Evolutionary conservation across 805 yeast genomes (phyloP).

Genomic region (Sungouiozyma intestinalis): DNA sequence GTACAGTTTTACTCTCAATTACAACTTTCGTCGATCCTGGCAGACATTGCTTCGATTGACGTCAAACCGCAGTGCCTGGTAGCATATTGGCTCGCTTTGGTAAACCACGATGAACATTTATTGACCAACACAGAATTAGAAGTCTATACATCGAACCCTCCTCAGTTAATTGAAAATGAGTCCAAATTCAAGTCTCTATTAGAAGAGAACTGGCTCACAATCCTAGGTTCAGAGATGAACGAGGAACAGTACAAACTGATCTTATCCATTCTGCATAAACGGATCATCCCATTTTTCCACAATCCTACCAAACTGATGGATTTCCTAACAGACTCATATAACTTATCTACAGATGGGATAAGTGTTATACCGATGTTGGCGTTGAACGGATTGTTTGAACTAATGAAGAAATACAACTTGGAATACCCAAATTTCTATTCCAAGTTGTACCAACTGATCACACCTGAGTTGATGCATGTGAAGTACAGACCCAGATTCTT

Average conservation of each 20-base stretch:
- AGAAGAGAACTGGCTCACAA: slow-evolving; percentile 56
- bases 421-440: slow-evolving; percentile 87
- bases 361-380: slow-evolving; percentile 66
- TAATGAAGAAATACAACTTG: slow-evolving; percentile 71
- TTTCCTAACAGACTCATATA: slow-evolving; percentile 79
- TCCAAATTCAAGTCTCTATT: slow-evolving; percentile 49
- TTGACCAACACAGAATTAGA: slow-evolving; percentile 26
- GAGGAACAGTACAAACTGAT: slow-evolving; percentile 56
- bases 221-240: slow-evolving; percentile 41
- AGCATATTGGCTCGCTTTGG: slow-evolving; percentile 32
- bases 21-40: slow-evolving; percentile 30
- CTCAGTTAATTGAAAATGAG: slow-evolving; percentile 32
- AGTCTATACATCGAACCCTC: slow-evolving; percentile 37
- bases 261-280: slow-evolving; percentile 64
- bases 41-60: not conserved
- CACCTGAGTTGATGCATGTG: slow-evolving; percentile 64
- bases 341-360: slow-evolving; percentile 31
- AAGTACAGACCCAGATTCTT: slow-evolving; percentile 79
- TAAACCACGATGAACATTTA: slow-evolving; percentile 28
- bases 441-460: slow-evolving; percentile 72
- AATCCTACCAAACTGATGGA: slow-evolving; percentile 86
- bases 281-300: slow-evolving; percentile 70
- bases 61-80: slow-evolving; percentile 5
- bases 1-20: slow-evolving; percentile 63
- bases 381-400: slow-evolving; percentile 74